These are phyloP conservation scores for Acacia confusa DNA, from an alignment of 306 rosid species.

Conservation along the genomic window DNA sequence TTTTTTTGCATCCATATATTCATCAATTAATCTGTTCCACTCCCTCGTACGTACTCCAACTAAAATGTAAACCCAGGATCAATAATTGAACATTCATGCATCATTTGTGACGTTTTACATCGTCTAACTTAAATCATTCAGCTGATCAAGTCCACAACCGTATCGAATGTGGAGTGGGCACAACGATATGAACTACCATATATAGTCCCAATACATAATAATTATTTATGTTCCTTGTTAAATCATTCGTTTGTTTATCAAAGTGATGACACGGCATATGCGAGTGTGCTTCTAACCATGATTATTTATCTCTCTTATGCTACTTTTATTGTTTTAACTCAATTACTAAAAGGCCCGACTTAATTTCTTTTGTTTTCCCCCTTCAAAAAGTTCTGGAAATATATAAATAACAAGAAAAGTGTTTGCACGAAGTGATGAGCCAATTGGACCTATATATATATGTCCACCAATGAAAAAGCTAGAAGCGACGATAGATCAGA, in stretches of 20 bases:
- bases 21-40: not conserved
- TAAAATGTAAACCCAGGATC: not conserved
- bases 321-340: not conserved
- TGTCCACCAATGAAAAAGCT: not conserved
- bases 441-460: too few species aligned
- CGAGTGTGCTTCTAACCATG: not conserved
- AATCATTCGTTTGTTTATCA: conserved; percentile 5
- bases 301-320: not conserved
- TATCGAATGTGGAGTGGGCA: not conserved
- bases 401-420: not conserved
- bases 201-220: not conserved
- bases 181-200: not conserved
- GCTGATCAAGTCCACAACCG: not conserved
- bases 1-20: not conserved
- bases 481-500: not conserved
- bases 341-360: not conserved
- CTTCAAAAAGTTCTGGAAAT: not conserved
- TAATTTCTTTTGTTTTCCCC: not conserved
- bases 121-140: not conserved
- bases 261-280: not conserved
- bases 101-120: too few species aligned
- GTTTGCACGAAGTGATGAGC: not conserved
- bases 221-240: not conserved
- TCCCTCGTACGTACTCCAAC: not conserved
- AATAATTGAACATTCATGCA: too few species aligned